A percentile compares a stretch with the other conserved stretches of the same genome.
phyloP scores from a whole-genome alignment of 2,329 filamentous ascomycete species.

The Colletotrichum sojae region DNA sequence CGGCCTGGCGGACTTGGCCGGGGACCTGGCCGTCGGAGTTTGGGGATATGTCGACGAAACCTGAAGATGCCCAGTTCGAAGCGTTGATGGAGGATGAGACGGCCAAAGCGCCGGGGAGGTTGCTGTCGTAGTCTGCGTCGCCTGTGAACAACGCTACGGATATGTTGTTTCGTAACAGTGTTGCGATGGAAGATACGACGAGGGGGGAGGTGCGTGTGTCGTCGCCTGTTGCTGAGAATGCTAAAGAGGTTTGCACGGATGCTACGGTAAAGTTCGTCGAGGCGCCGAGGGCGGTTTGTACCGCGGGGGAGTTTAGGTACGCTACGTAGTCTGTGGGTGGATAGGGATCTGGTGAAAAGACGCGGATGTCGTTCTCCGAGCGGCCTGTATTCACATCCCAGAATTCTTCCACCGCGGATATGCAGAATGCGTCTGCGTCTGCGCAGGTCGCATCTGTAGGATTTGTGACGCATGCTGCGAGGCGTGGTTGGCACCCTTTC shows the following conservation, averaged over 20 bases:
- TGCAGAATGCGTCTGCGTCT: conserved; percentile 17
- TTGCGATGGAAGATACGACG: conserved; percentile 1
- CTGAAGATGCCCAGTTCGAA: conserved; percentile 12
- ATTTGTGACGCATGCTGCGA: conserved; percentile 13
- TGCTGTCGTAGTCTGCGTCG: conserved; percentile 35
- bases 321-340: conserved; percentile 1
- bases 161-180: conserved; percentile 11
- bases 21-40: conserved; percentile 32
- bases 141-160: conserved; percentile 28
- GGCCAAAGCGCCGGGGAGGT: conserved; percentile 21
- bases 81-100: conserved; percentile 15
- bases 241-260: conserved; percentile 19
- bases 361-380: conserved; percentile 23
- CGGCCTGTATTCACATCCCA: conserved; percentile 22
- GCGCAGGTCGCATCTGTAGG: conserved; percentile 19
- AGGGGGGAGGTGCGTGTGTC: conserved; percentile 29
- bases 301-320: conserved; percentile 30
- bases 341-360: conserved; percentile 1
- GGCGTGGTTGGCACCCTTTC: conserved; percentile 18
- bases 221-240: conserved; percentile 22
- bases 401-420: conserved; percentile 10
- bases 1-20: conserved; percentile 28
- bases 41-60: conserved; percentile 25
- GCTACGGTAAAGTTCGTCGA: conserved; percentile 20
- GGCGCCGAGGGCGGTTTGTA: conserved; percentile 25